A percentile compares a stretch with the other conserved stretches of the same genome.
These are phyloP conservation scores for Ilex aquifolium DNA, from an alignment of 257 asterid species.

Conservation along the genomic window DNA sequence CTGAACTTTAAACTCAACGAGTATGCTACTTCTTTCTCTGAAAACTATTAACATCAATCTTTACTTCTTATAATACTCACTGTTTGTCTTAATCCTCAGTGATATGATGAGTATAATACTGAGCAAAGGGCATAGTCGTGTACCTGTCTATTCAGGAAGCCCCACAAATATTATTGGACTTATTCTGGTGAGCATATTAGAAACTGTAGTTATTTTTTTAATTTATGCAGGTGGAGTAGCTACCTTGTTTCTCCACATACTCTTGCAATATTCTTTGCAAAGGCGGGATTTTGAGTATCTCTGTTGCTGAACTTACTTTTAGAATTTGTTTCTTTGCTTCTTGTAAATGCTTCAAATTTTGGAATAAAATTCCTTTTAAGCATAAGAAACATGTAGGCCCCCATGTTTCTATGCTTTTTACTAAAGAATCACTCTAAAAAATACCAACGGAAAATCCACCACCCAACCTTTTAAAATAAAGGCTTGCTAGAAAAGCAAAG, in stretches of 20 bases:
- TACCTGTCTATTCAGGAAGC: slow-evolving; percentile 46
- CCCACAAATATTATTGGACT: slow-evolving; percentile 56
- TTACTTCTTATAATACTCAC: neutral
- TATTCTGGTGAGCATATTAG: slow-evolving; percentile 33
- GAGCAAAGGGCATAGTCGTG: slow-evolving; percentile 59
- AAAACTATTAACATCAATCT: neutral
- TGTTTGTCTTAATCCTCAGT: slow-evolving; percentile 5
- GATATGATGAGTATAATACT: slow-evolving; percentile 33
- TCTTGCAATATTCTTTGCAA: neutral
- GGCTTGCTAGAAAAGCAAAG: too few species aligned
- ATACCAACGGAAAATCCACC: too few species aligned
- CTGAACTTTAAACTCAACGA: slow-evolving; percentile 46
- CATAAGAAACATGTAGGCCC: too few species aligned
- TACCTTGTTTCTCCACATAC: neutral
- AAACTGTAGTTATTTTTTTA: neutral
- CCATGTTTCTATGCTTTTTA: too few species aligned
- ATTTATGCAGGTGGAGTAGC: too few species aligned
- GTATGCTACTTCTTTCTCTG: slow-evolving; percentile 20
- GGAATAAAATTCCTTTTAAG: too few species aligned
- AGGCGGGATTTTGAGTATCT: too few species aligned
- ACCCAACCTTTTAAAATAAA: too few species aligned
- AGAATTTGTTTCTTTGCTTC: too few species aligned
- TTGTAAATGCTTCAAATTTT: too few species aligned
- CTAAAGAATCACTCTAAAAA: too few species aligned
- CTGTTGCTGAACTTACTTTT: too few species aligned